Conservation (phyloP, 2,329 filamentous ascomycete species). For the Fusarium longipes region DNA sequence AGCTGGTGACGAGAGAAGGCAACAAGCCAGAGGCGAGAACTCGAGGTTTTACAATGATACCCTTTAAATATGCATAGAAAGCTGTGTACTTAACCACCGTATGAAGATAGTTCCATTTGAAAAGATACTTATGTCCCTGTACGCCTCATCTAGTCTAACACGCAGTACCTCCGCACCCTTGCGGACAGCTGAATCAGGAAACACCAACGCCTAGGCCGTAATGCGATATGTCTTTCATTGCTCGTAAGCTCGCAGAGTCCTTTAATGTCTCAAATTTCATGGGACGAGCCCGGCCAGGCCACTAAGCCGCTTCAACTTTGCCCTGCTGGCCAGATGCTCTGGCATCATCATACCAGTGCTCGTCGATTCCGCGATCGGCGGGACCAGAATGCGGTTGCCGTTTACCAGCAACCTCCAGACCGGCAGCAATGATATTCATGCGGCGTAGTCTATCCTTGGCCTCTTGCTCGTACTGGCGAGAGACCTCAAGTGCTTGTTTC, state of each 20-base stretch:
- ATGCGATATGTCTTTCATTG: slow-evolving; percentile 29
- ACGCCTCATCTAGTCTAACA: slow-evolving; percentile 36
- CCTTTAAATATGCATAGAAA: slow-evolving; percentile 15
- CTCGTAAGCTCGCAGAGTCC: slow-evolving; percentile 2
- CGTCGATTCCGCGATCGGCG: slow-evolving; percentile 40
- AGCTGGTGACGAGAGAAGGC: background rate
- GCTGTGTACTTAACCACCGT: background rate
- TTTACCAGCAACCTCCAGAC: slow-evolving; percentile 70
- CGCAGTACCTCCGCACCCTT: slow-evolving; percentile 23
- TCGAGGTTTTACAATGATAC: slow-evolving; percentile 39
- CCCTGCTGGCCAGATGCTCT: slow-evolving; percentile 13
- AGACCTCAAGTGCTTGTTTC: slow-evolving; percentile 72
- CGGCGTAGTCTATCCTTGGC: slow-evolving; percentile 80
- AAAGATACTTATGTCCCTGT: slow-evolving; percentile 23
- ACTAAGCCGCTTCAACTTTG: slow-evolving; percentile 25
- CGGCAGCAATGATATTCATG: slow-evolving; percentile 79
- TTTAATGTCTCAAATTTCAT: background rate
- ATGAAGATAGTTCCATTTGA: slow-evolving; percentile 8
- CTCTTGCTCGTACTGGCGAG: slow-evolving; percentile 78
- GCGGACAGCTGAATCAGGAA: slow-evolving; percentile 40
- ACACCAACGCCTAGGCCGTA: slow-evolving; percentile 42
- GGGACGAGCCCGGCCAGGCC: background rate
- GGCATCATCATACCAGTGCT: slow-evolving; percentile 52
- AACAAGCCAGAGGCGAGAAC: background rate
- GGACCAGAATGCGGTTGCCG: slow-evolving; percentile 37